Evolutionary conservation across 768 basidiomycete genomes (phyloP).

Genomic region (Suillus placidus): DNA sequence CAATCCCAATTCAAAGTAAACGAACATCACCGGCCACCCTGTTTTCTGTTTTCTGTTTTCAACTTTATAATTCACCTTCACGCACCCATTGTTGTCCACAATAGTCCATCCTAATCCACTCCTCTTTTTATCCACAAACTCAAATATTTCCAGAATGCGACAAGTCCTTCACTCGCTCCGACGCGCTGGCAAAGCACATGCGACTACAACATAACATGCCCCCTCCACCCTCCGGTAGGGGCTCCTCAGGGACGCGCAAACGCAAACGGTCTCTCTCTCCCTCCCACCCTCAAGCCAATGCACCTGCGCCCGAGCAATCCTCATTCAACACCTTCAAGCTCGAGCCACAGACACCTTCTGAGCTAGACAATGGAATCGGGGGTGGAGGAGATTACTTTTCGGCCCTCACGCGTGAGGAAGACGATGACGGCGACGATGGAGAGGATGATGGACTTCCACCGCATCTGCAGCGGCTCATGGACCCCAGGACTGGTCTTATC

Average conservation of each 20-base stretch:
- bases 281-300: conserved; percentile 22
- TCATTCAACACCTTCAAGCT: conserved; percentile 68
- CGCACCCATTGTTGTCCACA: background rate
- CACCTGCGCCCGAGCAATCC: conserved; percentile 21
- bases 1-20: conserved; percentile 11
- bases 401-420: conserved; percentile 13
- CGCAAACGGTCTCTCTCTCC: conserved; percentile 42
- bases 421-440: conserved; percentile 32
- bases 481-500: conserved; percentile 63
- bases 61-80: background rate
- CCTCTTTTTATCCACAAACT: background rate
- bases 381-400: conserved; percentile 39
- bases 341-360: conserved; percentile 51
- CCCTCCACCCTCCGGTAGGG: conserved; percentile 72
- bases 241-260: conserved; percentile 72
- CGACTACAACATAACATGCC: conserved; percentile 83
- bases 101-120: background rate
- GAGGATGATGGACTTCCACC: conserved; percentile 55
- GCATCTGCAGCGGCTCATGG: conserved; percentile 52
- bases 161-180: conserved; percentile 93
- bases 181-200: conserved; percentile 92
- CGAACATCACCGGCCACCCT: background rate
- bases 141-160: conserved; percentile 69
- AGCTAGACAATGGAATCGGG: conserved; percentile 24
- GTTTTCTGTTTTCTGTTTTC: no score